Evolutionary conservation across 306 rosid genomes (phyloP).

Genomic region (Cicer judaicum): DNA sequence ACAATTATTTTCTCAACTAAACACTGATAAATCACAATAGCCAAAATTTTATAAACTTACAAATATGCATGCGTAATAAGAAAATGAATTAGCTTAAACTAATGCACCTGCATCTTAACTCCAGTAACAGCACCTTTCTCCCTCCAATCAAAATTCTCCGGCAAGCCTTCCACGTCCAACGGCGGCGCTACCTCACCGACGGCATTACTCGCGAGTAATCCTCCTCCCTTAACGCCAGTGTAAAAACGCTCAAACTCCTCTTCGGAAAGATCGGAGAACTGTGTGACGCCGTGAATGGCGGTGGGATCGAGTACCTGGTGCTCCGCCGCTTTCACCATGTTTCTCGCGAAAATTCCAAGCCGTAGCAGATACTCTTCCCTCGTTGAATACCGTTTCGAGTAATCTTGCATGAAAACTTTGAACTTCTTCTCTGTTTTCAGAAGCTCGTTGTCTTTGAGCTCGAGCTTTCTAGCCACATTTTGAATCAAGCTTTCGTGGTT

Average conservation of each 20-base stretch:
- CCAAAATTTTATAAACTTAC: neutral
- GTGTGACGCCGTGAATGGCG: constrained; percentile 85
- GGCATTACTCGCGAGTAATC: neutral
- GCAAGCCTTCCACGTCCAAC: constrained; percentile 60
- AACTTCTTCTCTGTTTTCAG: constrained; percentile 65
- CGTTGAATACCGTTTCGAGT: constrained; percentile 64
- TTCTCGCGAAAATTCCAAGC: constrained; percentile 66
- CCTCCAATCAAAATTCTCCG: constrained; percentile 90
- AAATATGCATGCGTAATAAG: constrained; percentile 8
- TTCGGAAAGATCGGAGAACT: constrained; percentile 71
- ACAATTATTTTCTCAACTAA: neutral
- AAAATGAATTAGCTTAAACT: neutral
- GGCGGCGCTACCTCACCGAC: constrained; percentile 38
- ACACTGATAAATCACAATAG: neutral
- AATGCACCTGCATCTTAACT: constrained; percentile 78
- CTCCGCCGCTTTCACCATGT: constrained; percentile 70
- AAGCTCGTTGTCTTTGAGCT: constrained; percentile 36
- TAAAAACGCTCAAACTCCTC: constrained; percentile 70
- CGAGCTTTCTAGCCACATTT: constrained; percentile 49
- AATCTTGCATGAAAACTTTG: constrained; percentile 65
- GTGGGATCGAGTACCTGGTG: constrained; percentile 85
- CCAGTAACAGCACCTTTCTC: constrained; percentile 85
- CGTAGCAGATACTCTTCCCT: constrained; percentile 79
- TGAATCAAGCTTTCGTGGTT: constrained; percentile 41
- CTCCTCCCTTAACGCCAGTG: constrained; percentile 62